Evolutionary conservation across 148 eudicot species (phyloP).

Genomic region (Pharnaceum exiguum): DNA sequence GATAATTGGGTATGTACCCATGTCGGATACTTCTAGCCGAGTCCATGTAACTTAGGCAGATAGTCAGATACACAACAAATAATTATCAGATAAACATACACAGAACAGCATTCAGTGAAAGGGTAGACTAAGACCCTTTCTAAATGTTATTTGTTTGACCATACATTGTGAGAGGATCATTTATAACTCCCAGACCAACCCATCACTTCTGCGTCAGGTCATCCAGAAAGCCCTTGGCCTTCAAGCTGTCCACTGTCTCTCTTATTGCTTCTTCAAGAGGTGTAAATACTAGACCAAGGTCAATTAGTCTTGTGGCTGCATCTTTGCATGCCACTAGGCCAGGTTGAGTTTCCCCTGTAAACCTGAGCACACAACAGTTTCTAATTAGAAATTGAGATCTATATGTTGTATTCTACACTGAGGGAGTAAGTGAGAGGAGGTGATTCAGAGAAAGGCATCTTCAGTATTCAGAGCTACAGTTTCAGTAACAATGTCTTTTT

Average conservation of each 20-base stretch:
- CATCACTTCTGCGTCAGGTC: slow-evolving; percentile 15
- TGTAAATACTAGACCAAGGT: slow-evolving; percentile 66
- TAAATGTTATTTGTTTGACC: slow-evolving; percentile 2
- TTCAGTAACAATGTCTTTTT: too few species aligned
- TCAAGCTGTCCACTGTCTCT: slow-evolving; percentile 65
- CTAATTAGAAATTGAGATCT: background rate
- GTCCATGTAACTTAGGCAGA: too few species aligned
- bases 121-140: background rate
- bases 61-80: too few species aligned
- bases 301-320: slow-evolving; percentile 71
- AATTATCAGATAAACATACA: too few species aligned
- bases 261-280: slow-evolving; percentile 61
- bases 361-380: slow-evolving; percentile 30
- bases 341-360: slow-evolving; percentile 73
- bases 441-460: background rate
- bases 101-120: background rate
- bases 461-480: too few species aligned
- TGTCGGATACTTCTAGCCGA: too few species aligned
- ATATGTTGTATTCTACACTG: background rate
- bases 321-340: slow-evolving; percentile 61
- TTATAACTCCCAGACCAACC: slow-evolving; percentile 3
- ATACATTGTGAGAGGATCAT: background rate
- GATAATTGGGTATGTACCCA: too few species aligned
- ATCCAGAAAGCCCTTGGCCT: slow-evolving; percentile 45
- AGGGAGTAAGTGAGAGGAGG: background rate